Evolutionary conservation across 1,284 basidiomycete genomes (phyloP).

Genomic region (Phenoliferia sp.): DNA sequence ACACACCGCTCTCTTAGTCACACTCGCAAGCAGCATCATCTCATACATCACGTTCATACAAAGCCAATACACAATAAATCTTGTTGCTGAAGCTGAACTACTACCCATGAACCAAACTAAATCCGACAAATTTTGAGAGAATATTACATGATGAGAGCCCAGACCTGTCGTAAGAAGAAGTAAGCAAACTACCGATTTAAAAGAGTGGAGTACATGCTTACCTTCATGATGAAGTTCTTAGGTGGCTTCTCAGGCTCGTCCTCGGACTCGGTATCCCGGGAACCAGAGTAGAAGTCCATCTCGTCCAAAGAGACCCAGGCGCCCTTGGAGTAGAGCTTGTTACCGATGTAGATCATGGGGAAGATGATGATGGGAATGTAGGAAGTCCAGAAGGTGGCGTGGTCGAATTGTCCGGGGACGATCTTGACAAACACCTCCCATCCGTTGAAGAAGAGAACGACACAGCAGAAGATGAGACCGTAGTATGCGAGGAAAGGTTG

Average conservation of each 20-base stretch:
- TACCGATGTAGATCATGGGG: neutral
- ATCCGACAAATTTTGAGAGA: no score
- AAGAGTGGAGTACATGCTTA: neutral
- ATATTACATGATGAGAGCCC: neutral
- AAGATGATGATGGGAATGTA: slow-evolving; percentile 4
- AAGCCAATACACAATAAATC: no score
- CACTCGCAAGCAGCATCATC: no score
- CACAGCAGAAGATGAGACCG: slow-evolving; percentile 48
- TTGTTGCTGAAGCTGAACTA: no score
- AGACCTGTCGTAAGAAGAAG: neutral
- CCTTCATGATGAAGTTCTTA: neutral
- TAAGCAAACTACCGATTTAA: neutral
- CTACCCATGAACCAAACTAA: no score
- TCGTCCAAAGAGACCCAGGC: neutral
- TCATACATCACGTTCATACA: no score
- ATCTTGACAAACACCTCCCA: slow-evolving; percentile 52
- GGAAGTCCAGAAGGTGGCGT: slow-evolving; percentile 58
- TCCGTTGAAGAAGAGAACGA: slow-evolving; percentile 57
- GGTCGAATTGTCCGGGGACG: slow-evolving; percentile 38
- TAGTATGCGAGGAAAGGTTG: slow-evolving; percentile 54
- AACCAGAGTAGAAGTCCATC: neutral
- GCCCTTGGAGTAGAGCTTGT: neutral
- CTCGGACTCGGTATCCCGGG: neutral
- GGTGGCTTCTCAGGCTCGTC: neutral
- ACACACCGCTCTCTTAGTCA: no score